phyloP scores from a whole-genome alignment of 805 yeast genomes.

The Ogataea naganishii region DNA sequence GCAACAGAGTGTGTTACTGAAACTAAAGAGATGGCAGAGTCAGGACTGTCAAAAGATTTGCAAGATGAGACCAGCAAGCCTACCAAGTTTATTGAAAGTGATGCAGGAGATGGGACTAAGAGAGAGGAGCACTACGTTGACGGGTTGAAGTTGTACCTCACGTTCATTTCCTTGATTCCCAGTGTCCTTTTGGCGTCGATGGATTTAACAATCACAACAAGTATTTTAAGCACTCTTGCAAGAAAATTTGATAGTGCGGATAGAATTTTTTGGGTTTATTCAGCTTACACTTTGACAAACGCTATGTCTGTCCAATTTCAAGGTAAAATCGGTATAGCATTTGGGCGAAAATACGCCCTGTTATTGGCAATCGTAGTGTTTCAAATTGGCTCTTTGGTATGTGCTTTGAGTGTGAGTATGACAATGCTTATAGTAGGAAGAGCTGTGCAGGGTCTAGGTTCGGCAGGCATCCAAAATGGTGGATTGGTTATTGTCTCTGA shows the following conservation, averaged over 20 bases:
- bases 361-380: conserved; percentile 42
- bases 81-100: conserved; percentile 24
- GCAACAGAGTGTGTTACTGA: no score
- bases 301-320: conserved; percentile 47
- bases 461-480: conserved; percentile 56
- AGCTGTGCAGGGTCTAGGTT: conserved; percentile 66
- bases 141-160: conserved; percentile 14
- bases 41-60: no score
- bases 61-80: no score
- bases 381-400: conserved; percentile 52
- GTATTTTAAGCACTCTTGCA: conserved; percentile 42
- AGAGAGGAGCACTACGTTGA: conserved; percentile 18
- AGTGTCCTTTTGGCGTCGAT: conserved; percentile 29
- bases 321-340: conserved; percentile 47
- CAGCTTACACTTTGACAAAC: conserved; percentile 47
- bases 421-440: conserved; percentile 62
- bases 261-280: conserved; percentile 49
- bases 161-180: conserved; percentile 8
- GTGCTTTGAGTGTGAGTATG: conserved; percentile 49
- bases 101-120: conserved; percentile 30
- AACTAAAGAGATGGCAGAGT: no score
- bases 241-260: conserved; percentile 39
- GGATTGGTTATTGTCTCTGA: conserved; percentile 51
- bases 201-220: conserved; percentile 52
- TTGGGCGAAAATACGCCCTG: conserved; percentile 47